Conservation (phyloP, 345 rosid genomes). For the Orychophragmus violaceus region DNA sequence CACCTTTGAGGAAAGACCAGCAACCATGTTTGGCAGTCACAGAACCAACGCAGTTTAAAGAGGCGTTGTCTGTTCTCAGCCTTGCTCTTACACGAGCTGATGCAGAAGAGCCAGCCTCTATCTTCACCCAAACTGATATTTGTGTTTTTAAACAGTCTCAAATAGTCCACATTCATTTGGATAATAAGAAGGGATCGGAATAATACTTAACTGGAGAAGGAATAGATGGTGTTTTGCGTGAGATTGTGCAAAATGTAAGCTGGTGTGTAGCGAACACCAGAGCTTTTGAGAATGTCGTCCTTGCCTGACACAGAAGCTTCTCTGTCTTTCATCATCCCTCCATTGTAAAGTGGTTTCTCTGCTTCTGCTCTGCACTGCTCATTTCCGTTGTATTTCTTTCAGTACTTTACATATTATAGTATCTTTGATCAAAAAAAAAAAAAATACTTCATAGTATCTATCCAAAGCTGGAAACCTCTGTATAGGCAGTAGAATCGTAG, state of each 20-base stretch:
- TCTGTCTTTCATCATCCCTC: slow-evolving; percentile 57
- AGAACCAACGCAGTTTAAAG: slow-evolving; percentile 54
- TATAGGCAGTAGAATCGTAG: slow-evolving; percentile 69
- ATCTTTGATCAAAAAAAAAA: no score
- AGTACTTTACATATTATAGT: neutral
- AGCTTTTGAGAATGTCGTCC: neutral
- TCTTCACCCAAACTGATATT: slow-evolving; percentile 50
- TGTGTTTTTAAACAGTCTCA: neutral
- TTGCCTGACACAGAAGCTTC: neutral
- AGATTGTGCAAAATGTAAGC: slow-evolving; percentile 54
- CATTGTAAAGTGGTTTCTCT: slow-evolving; percentile 58
- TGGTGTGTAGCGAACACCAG: slow-evolving; percentile 33
- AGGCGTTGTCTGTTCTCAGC: slow-evolving; percentile 42
- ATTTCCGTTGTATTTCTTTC: neutral
- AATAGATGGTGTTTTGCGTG: slow-evolving; percentile 43
- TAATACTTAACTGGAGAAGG: slow-evolving; percentile 60
- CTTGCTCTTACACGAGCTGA: slow-evolving; percentile 55
- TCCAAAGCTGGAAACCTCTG: slow-evolving; percentile 47
- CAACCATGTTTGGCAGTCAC: slow-evolving; percentile 59
- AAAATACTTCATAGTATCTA: no score
- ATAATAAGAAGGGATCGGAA: neutral
- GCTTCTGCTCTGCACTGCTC: slow-evolving; percentile 62
- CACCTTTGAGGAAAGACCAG: slow-evolving; percentile 97
- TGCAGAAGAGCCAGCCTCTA: slow-evolving; percentile 37
- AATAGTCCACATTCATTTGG: no score